Percentiles rank a stretch among this genome's conserved stretches.
These are phyloP conservation scores for Geotrichum fermentans DNA, from an alignment of 1,139 yeast genomes.

Conservation along the genomic window DNA sequence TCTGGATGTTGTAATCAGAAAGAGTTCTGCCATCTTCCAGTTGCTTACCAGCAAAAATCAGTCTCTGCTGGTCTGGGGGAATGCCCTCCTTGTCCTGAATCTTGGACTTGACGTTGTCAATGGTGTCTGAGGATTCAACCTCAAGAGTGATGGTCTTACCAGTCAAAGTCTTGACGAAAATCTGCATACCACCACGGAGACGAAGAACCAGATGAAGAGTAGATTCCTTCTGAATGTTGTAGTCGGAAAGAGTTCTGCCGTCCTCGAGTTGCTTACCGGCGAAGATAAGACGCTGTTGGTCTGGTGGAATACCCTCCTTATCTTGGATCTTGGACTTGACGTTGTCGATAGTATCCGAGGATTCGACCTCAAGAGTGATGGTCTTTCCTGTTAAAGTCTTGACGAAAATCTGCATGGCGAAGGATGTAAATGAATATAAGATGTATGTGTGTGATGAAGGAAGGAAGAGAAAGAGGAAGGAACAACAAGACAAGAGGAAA, in stretches of 20 bases:
- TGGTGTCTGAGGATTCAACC: constrained; percentile 83
- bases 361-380: too few relatives aligned
- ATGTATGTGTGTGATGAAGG: background rate
- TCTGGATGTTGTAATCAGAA: constrained; percentile 95
- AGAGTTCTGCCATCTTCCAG: constrained; percentile 79
- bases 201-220: too few relatives aligned
- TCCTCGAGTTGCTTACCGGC: too few relatives aligned
- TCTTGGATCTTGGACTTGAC: too few relatives aligned
- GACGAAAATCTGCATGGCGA: too few relatives aligned
- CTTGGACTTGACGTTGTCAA: constrained; percentile 78
- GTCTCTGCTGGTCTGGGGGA: constrained; percentile 83
- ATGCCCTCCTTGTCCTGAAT: constrained; percentile 85
- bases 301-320: too few relatives aligned
- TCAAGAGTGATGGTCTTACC: constrained; percentile 81
- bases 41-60: constrained; percentile 83
- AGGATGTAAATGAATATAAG: background rate
- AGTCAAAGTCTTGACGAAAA: constrained; percentile 71
- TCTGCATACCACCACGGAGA: too few relatives aligned
- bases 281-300: too few relatives aligned
- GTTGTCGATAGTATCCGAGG: too few relatives aligned
- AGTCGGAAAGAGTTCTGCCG: too few relatives aligned
- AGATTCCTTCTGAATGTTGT: too few relatives aligned
- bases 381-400: too few relatives aligned
- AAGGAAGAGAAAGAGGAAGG: constrained; percentile 3
- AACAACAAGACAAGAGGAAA: background rate